These are phyloP conservation scores for Fusarium graminum DNA, from an alignment of 2,329 filamentous ascomycete species.

Conservation along the genomic window DNA sequence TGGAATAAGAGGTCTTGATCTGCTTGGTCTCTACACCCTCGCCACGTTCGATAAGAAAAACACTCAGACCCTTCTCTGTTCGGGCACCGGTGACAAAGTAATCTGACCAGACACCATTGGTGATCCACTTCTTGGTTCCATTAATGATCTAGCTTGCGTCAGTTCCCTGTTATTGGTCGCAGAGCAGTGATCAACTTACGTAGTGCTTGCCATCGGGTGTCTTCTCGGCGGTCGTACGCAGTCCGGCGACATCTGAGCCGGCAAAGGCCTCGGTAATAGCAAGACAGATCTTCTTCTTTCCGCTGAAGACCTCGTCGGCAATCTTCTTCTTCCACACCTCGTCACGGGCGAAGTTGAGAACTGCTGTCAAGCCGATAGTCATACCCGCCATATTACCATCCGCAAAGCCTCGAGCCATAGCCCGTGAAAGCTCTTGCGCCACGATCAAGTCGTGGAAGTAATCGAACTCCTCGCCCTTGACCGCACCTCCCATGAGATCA, in stretches of 20 bases:
- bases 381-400: slow-evolving; percentile 91
- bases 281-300: slow-evolving; percentile 89
- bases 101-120: slow-evolving; percentile 82
- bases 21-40: slow-evolving; percentile 81
- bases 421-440: slow-evolving; percentile 77
- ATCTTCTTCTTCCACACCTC: slow-evolving; percentile 74
- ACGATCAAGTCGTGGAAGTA: slow-evolving; percentile 88
- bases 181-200: slow-evolving; percentile 56
- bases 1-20: slow-evolving; percentile 86
- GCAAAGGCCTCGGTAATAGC: slow-evolving; percentile 92
- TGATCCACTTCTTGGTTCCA: slow-evolving; percentile 88
- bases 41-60: slow-evolving; percentile 79
- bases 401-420: slow-evolving; percentile 82
- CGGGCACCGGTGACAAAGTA: slow-evolving; percentile 87
- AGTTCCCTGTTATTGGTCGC: neutral
- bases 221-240: slow-evolving; percentile 83
- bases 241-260: slow-evolving; percentile 80
- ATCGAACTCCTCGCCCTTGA: slow-evolving; percentile 85
- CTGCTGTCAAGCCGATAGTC: slow-evolving; percentile 83
- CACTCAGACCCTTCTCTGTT: slow-evolving; percentile 82
- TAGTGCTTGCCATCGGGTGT: slow-evolving; percentile 81
- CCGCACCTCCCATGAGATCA: slow-evolving; percentile 74
- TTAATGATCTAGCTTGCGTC: slow-evolving; percentile 64
- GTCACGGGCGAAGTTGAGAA: slow-evolving; percentile 82
- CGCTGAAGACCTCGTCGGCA: slow-evolving; percentile 78